Evolutionary conservation across 2,329 filamentous ascomycete species (phyloP).

Genomic region (Sporothrix protearum): DNA sequence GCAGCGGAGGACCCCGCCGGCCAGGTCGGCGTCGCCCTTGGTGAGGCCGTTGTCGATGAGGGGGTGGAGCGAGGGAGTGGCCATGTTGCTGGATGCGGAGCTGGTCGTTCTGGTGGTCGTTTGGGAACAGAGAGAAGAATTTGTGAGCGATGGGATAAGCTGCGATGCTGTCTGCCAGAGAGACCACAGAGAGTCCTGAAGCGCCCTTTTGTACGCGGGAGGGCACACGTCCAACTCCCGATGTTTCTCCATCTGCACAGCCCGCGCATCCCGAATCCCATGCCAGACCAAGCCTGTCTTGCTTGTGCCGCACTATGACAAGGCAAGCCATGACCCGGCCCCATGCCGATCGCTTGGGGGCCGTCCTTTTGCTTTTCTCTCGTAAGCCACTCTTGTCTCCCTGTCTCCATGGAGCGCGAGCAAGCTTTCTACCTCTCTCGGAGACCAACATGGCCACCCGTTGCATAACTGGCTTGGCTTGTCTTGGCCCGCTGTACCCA

Average conservation of each 20-base stretch:
- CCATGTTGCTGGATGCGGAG: neutral
- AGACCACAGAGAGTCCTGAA: no score
- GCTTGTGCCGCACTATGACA: neutral
- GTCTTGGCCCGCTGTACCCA: neutral
- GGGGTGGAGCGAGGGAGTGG: constrained; percentile 53
- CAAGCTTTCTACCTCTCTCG: neutral
- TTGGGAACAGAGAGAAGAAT: no score
- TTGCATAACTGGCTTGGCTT: neutral
- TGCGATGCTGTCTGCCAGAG: no score
- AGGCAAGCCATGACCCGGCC: neutral
- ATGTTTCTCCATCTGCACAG: neutral
- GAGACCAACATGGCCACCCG: neutral
- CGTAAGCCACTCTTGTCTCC: neutral
- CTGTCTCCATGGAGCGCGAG: neutral
- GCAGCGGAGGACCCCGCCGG: constrained; percentile 61
- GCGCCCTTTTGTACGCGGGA: neutral
- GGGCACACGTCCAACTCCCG: neutral
- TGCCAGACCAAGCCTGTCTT: neutral
- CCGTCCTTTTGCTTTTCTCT: neutral
- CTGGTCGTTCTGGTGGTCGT: neutral
- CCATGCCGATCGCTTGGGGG: neutral
- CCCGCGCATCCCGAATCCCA: neutral
- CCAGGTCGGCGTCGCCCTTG: constrained; percentile 52
- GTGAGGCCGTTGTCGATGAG: constrained; percentile 59
- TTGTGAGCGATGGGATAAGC: neutral